Conservation (phyloP, 208 protist species). For the Porcisia hertigi region DNA sequence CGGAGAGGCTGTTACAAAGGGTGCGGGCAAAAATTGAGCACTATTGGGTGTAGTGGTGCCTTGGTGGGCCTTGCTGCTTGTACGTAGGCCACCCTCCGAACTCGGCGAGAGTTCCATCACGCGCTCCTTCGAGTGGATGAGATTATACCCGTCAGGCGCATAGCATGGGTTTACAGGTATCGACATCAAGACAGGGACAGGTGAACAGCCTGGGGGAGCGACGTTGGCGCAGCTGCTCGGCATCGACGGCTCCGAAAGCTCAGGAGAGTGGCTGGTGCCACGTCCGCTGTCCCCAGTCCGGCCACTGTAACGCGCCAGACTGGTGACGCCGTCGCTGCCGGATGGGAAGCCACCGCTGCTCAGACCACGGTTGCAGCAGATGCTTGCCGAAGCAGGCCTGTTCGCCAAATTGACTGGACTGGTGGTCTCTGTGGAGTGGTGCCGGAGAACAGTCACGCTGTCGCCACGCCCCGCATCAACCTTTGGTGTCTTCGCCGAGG, state of each 20-base stretch:
- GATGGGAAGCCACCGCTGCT: not conserved
- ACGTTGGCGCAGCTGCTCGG: not conserved
- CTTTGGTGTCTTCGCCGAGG: not conserved
- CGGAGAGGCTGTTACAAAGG: not conserved
- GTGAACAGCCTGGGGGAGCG: constrained; percentile 25
- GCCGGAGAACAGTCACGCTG: not conserved
- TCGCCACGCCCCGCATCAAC: not conserved
- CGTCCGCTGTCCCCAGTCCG: constrained; percentile 19
- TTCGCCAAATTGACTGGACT: not conserved
- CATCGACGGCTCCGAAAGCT: constrained; percentile 26
- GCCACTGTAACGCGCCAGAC: constrained; percentile 15
- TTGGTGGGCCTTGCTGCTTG: not conserved
- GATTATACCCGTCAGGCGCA: not conserved
- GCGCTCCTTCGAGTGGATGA: constrained; percentile 1
- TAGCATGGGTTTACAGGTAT: not conserved
- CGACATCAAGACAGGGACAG: constrained; percentile 7
- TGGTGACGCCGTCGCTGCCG: constrained; percentile 15
- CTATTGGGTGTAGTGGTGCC: too few species aligned
- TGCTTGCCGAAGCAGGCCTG: not conserved
- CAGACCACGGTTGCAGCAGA: not conserved
- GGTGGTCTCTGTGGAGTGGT: not conserved
- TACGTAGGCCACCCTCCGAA: constrained; percentile 4
- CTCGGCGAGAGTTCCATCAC: constrained; percentile 11
- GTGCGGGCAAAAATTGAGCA: not conserved
- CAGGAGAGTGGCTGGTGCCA: constrained; percentile 20